Evolutionary conservation across 768 basidiomycete genomes (phyloP).

Genomic region (Agrocybe praecox): DNA sequence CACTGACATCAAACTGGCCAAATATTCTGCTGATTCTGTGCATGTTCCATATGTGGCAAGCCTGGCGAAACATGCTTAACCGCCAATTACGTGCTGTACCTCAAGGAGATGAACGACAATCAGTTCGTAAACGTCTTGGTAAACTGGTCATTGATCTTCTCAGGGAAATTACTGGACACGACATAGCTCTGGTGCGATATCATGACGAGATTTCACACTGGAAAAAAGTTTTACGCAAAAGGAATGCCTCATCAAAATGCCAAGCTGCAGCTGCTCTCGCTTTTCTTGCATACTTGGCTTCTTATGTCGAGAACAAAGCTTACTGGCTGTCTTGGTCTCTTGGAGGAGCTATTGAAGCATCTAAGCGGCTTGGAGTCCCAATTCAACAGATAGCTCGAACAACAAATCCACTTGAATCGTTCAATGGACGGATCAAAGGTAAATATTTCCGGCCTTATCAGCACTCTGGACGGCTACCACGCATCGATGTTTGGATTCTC

Average conservation of each 20-base stretch:
- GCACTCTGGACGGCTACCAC: conserved; percentile 20
- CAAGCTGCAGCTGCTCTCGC: conserved; percentile 20
- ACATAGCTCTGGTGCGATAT: conserved; percentile 17
- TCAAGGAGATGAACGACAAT: conserved; percentile 22
- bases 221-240: conserved; percentile 4
- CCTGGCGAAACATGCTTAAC: conserved; percentile 32
- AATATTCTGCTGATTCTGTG: conserved; percentile 31
- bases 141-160: conserved; percentile 21
- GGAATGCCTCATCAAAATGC: conserved; percentile 5
- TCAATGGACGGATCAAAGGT: conserved; percentile 32
- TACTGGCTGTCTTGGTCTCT: conserved; percentile 32
- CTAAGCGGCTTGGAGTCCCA: conserved; percentile 20
- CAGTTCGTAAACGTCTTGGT: conserved; percentile 14
- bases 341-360: conserved; percentile 26
- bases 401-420: conserved; percentile 36
- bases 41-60: conserved; percentile 35
- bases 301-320: conserved; percentile 12
- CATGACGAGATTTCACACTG: conserved; percentile 19
- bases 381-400: conserved; percentile 26
- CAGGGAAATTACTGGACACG: conserved; percentile 22
- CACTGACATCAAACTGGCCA: conserved; percentile 17
- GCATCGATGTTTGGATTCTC: conserved; percentile 22
- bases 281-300: conserved; percentile 21
- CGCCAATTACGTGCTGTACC: conserved; percentile 23
- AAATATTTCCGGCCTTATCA: conserved; percentile 24